phyloP scores from a whole-genome alignment of 1,139 yeast genomes.

The Nakaseomyces delphensis region DNA sequence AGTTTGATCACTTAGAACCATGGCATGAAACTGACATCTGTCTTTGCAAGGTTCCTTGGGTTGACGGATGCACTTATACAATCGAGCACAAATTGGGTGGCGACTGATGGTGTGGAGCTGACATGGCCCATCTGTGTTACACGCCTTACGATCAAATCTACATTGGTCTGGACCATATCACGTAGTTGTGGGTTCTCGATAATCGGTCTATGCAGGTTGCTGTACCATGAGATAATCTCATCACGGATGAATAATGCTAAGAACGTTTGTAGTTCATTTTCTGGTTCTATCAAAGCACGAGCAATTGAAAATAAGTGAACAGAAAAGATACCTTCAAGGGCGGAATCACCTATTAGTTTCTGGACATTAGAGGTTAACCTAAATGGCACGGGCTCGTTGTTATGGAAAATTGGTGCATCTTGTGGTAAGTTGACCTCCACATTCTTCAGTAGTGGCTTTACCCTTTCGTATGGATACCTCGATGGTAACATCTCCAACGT shows the following conservation, averaged over 20 bases:
- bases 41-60: slow-evolving; percentile 86
- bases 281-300: slow-evolving; percentile 82
- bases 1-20: slow-evolving; percentile 39
- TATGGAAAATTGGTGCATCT: slow-evolving; percentile 83
- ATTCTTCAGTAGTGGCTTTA: slow-evolving; percentile 40
- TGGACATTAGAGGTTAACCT: slow-evolving; percentile 94
- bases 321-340: slow-evolving; percentile 83
- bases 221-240: slow-evolving; percentile 89
- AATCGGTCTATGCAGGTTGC: slow-evolving; percentile 61
- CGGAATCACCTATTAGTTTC: slow-evolving; percentile 84
- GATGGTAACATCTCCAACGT: slow-evolving; percentile 95
- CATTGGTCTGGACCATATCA: slow-evolving; percentile 83
- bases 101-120: slow-evolving; percentile 65
- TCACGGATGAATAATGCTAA: slow-evolving; percentile 88
- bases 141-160: slow-evolving; percentile 69
- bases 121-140: slow-evolving; percentile 68
- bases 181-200: slow-evolving; percentile 64
- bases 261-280: slow-evolving; percentile 79
- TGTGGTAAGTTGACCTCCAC: slow-evolving; percentile 47
- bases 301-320: slow-evolving; percentile 82
- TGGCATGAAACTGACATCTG: slow-evolving; percentile 95
- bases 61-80: slow-evolving; percentile 92
- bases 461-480: slow-evolving; percentile 36
- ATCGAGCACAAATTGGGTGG: slow-evolving; percentile 89
- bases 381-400: slow-evolving; percentile 94